phyloP scores from a whole-genome alignment of 306 rosid species.

The Alnus rubra region DNA sequence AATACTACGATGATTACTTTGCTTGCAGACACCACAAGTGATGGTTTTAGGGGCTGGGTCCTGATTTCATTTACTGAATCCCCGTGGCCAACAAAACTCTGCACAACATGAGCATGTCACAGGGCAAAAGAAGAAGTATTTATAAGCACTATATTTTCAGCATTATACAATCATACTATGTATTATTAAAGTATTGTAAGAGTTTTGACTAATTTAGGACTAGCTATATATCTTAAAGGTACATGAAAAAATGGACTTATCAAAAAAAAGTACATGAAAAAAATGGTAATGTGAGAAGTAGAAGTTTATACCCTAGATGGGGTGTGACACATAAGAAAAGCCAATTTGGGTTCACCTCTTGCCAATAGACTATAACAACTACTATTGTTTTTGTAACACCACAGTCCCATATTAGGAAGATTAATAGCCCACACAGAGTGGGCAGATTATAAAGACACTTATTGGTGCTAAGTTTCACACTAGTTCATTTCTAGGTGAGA shows the following conservation, averaged over 20 bases:
- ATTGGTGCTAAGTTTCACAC: too few species aligned
- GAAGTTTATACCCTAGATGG: slow-evolving; percentile 10
- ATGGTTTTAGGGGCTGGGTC: slow-evolving; percentile 78
- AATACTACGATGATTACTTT: slow-evolving; percentile 48
- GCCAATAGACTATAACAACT: slow-evolving; percentile 18
- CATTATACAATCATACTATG: not conserved
- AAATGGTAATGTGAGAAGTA: slow-evolving; percentile 3
- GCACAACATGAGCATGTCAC: slow-evolving; percentile 20
- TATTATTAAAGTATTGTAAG: not conserved
- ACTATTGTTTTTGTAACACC: not conserved
- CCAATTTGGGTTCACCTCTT: slow-evolving; percentile 9
- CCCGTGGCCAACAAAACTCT: slow-evolving; percentile 98
- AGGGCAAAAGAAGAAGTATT: slow-evolving; percentile 13
- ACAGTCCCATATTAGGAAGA: too few species aligned
- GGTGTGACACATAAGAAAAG: slow-evolving; percentile 1
- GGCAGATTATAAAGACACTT: too few species aligned
- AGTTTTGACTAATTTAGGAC: not conserved
- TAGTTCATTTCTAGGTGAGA: too few species aligned
- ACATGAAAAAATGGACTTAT: slow-evolving; percentile 3
- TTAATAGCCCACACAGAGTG: too few species aligned
- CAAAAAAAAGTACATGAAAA: not conserved
- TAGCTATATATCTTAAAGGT: not conserved
- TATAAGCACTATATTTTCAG: slow-evolving; percentile 11
- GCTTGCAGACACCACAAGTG: slow-evolving; percentile 91
- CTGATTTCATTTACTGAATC: slow-evolving; percentile 92